Evolutionary conservation across 768 basidiomycete species (phyloP).

Genomic region (Amyloporia xantha): DNA sequence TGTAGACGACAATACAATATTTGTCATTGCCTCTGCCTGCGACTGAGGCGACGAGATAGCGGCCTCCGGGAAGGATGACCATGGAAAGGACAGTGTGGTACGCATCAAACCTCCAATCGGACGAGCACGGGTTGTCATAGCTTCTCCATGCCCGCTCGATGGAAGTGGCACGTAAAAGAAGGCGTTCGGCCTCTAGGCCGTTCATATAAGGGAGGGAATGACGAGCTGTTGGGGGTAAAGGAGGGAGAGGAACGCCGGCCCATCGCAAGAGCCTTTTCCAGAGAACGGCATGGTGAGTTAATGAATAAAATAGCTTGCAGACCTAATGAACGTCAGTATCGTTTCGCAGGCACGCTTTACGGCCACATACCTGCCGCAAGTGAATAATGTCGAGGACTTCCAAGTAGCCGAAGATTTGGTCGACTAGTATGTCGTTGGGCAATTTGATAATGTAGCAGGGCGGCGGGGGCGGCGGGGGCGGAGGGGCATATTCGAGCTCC

Average conservation of each 20-base stretch:
- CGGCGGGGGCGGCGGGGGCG: too few relatives aligned
- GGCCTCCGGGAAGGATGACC: conserved; percentile 58
- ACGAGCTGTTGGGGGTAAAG: conserved; percentile 51
- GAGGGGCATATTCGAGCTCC: too few relatives aligned
- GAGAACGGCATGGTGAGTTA: conserved; percentile 61
- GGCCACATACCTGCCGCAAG: conserved; percentile 28
- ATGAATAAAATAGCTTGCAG: conserved; percentile 49
- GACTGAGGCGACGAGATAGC: conserved; percentile 58
- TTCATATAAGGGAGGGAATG: conserved; percentile 30
- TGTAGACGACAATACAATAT: conserved; percentile 48
- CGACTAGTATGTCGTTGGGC: conserved; percentile 34
- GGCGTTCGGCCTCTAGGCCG: conserved; percentile 41
- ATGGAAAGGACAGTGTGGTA: conserved; percentile 42
- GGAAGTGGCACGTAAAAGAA: conserved; percentile 54
- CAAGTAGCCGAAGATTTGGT: conserved; percentile 28
- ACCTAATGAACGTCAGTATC: conserved; percentile 32
- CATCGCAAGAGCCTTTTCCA: conserved; percentile 58
- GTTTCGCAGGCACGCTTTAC: not conserved
- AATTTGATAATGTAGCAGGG: conserved; percentile 6
- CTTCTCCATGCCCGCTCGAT: conserved; percentile 55
- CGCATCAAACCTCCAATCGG: conserved; percentile 20
- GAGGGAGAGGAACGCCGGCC: conserved; percentile 53
- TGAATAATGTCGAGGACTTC: conserved; percentile 32
- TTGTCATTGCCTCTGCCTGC: conserved; percentile 34
- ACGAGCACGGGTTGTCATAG: conserved; percentile 28